Percentiles rank a stretch among this genome's conserved stretches.
Conservation (phyloP, 2,329 filamentous ascomycete genomes). For the Sporothrix sp. region DNA sequence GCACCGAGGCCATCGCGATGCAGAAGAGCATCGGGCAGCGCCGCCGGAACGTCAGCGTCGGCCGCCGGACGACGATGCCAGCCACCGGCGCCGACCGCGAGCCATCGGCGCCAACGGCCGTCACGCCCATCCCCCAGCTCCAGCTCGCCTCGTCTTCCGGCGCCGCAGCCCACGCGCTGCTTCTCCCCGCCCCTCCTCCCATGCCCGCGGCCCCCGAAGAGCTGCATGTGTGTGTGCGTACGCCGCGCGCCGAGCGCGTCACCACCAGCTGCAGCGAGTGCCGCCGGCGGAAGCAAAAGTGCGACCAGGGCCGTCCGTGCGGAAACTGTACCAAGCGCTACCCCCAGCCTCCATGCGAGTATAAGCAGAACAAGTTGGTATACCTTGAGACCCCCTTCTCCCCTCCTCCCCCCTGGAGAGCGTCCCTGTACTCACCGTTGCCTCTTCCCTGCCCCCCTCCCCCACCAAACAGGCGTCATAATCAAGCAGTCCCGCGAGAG, state of each 20-base stretch:
- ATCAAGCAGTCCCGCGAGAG: constrained; percentile 17
- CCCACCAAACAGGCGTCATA: constrained; percentile 1
- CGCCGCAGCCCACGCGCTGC: background rate
- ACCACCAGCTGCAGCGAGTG: constrained; percentile 38
- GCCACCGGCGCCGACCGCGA: too few relatives aligned
- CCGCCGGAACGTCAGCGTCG: background rate
- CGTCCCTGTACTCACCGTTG: too few relatives aligned
- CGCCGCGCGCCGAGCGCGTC: constrained; percentile 20
- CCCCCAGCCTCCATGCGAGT: constrained; percentile 42
- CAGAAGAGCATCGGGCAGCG: background rate
- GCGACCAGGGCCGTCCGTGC: constrained; percentile 45
- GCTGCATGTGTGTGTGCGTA: constrained; percentile 22
- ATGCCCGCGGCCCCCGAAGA: constrained; percentile 21
- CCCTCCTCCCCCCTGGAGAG: too few relatives aligned
- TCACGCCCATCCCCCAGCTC: background rate
- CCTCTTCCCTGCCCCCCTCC: constrained; percentile 6
- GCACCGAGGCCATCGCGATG: background rate
- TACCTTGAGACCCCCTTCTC: too few relatives aligned
- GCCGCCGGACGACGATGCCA: background rate
- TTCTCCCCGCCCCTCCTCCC: constrained; percentile 9
- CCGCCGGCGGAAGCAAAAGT: constrained; percentile 42
- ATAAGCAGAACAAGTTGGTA: constrained; percentile 23
- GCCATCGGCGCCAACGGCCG: too few relatives aligned
- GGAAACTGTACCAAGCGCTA: constrained; percentile 44
- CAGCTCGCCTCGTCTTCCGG: background rate